phyloP scores from a whole-genome alignment of 306 rosid species.

The Quercus aquifolioides region DNA sequence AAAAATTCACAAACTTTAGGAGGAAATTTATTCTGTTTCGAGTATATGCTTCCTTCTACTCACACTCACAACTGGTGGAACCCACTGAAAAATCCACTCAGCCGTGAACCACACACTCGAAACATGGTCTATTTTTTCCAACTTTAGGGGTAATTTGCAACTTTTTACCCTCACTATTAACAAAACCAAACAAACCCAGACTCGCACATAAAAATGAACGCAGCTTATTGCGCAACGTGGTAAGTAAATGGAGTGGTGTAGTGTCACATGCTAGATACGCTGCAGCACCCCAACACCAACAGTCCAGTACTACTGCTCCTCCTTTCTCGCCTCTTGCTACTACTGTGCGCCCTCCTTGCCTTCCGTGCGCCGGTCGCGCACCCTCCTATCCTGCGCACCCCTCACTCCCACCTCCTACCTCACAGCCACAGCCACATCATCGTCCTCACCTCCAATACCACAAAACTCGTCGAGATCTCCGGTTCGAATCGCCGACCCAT shows the following conservation, averaged over 20 bases:
- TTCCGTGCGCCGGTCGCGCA: constrained; percentile 57
- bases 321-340: constrained; percentile 37
- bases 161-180: too few species aligned
- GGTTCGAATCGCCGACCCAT: constrained; percentile 24
- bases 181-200: too few species aligned
- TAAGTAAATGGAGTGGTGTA: constrained; percentile 15
- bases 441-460: constrained; percentile 7
- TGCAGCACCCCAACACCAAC: background rate
- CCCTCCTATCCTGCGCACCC: constrained; percentile 51
- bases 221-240: background rate
- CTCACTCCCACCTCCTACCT: constrained; percentile 2
- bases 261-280: constrained; percentile 42
- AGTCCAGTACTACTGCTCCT: constrained; percentile 21
- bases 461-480: constrained; percentile 30
- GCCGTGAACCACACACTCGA: rapidly evolving
- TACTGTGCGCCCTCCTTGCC: constrained; percentile 49
- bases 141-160: too few species aligned
- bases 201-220: too few species aligned
- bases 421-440: background rate
- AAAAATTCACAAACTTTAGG: too few species aligned
- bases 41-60: rapidly evolving
- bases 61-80: too few species aligned
- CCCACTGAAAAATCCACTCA: rapidly evolving
- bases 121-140: too few species aligned
- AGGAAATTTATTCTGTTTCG: rapidly evolving